These are phyloP conservation scores for Marasmius oreades DNA, from an alignment of 1,284 basidiomycete genomes.

Conservation along the genomic window DNA sequence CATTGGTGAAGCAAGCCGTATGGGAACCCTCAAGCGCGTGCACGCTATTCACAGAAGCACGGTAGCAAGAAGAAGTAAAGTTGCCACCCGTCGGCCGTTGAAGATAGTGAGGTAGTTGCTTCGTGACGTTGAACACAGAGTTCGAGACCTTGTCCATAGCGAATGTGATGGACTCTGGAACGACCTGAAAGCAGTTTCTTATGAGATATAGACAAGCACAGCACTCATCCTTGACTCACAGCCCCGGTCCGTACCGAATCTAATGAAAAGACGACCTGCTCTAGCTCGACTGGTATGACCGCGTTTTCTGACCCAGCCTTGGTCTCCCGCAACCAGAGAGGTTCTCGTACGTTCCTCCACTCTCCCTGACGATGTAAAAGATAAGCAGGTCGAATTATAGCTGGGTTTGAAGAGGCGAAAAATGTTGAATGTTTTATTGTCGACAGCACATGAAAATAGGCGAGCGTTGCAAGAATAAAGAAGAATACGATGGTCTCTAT, in stretches of 20 bases:
- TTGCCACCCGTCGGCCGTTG: constrained; percentile 1
- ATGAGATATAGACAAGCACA: too few species aligned
- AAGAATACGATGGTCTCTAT: constrained; percentile 88
- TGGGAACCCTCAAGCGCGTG: constrained; percentile 24
- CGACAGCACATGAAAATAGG: constrained; percentile 88
- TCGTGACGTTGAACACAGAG: constrained; percentile 4
- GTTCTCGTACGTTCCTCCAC: constrained; percentile 54
- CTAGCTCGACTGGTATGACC: constrained; percentile 51
- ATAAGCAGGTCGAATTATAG: constrained; percentile 48
- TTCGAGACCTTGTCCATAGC: constrained; percentile 3
- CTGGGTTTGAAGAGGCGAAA: constrained; percentile 48
- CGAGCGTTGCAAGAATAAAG: constrained; percentile 83
- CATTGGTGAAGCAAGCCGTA: constrained; percentile 39
- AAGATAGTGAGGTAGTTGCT: constrained; percentile 2
- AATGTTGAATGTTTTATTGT: constrained; percentile 79
- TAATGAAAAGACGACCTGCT: constrained; percentile 60
- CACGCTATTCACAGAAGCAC: constrained; percentile 13
- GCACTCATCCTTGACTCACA: constrained; percentile 24
- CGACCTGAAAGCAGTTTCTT: neutral
- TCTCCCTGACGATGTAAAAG: constrained; percentile 46
- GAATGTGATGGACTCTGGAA: constrained; percentile 10
- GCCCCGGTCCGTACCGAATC: constrained; percentile 33
- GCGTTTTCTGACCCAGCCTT: constrained; percentile 27
- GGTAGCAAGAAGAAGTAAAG: constrained; percentile 5
- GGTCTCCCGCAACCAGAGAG: constrained; percentile 42